phyloP scores from a whole-genome alignment of 345 rosid species.

The Hibiscus syriacus region DNA sequence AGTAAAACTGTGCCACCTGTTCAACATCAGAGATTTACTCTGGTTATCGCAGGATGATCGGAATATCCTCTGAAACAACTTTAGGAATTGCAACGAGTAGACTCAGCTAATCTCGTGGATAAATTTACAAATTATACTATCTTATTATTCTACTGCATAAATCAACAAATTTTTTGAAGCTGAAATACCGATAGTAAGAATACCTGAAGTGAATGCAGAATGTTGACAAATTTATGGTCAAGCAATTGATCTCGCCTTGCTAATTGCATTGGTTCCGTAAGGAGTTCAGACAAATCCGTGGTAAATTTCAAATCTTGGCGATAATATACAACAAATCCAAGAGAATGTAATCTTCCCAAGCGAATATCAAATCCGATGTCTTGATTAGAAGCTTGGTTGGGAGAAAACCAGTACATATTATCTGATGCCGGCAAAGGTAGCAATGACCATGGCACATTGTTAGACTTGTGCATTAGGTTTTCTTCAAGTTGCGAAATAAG shows the following conservation, averaged over 20 bases:
- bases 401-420: constrained; percentile 76
- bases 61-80: not conserved
- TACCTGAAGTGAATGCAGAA: constrained; percentile 87
- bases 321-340: constrained; percentile 52
- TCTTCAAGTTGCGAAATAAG: constrained; percentile 58
- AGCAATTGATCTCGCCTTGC: constrained; percentile 47
- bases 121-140: not conserved
- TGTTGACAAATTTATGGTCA: constrained; percentile 37
- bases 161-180: not conserved
- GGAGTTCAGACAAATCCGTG: constrained; percentile 34
- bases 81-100: not conserved
- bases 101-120: not conserved
- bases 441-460: constrained; percentile 10
- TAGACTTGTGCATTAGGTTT: constrained; percentile 10
- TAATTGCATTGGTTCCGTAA: constrained; percentile 45
- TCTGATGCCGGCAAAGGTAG: constrained; percentile 60
- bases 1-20: constrained; percentile 61
- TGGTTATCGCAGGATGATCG: not conserved
- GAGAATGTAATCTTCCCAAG: constrained; percentile 53
- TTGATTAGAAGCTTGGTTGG: constrained; percentile 30
- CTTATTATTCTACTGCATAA: not conserved
- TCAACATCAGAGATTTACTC: constrained; percentile 1
- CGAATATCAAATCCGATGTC: constrained; percentile 56
- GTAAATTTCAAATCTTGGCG: constrained; percentile 20
- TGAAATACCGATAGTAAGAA: not conserved